Percentiles rank a stretch among this genome's conserved stretches.
phyloP scores from a whole-genome alignment of 2,329 filamentous ascomycete genomes.

The Endoconidiophora laricicola region DNA sequence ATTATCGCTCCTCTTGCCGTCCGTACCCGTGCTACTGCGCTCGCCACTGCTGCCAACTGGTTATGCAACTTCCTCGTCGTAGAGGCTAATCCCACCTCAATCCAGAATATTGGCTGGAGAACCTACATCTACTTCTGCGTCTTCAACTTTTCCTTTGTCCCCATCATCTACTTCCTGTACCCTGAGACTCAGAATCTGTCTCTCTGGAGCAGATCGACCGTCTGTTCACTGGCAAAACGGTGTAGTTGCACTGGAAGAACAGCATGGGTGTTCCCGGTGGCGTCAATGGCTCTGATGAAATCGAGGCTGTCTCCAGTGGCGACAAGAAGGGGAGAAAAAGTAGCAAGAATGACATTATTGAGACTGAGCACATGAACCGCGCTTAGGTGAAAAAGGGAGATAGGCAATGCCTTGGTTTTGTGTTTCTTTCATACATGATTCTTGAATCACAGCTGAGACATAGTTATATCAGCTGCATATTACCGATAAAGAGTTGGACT shows the following conservation, averaged over 20 bases:
- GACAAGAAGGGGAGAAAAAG: too few species aligned
- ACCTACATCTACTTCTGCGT: slow-evolving; percentile 24
- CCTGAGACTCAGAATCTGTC: slow-evolving; percentile 31
- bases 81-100: slow-evolving; percentile 38
- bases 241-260: slow-evolving; percentile 19
- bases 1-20: slow-evolving; percentile 20
- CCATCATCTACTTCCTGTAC: slow-evolving; percentile 31
- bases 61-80: slow-evolving; percentile 30
- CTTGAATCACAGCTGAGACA: too few species aligned
- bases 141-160: slow-evolving; percentile 24
- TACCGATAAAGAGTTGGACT: too few species aligned
- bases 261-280: slow-evolving; percentile 21
- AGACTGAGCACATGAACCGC: too few species aligned
- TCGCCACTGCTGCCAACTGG: slow-evolving; percentile 24
- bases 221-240: slow-evolving; percentile 21
- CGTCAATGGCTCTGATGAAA: not conserved
- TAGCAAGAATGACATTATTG: too few species aligned
- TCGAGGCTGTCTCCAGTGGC: too few species aligned
- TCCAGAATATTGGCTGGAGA: slow-evolving; percentile 22
- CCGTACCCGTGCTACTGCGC: slow-evolving; percentile 22
- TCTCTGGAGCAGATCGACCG: slow-evolving; percentile 32
- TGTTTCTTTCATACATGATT: too few species aligned
- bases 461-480: too few species aligned
- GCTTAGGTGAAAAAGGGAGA: too few species aligned
- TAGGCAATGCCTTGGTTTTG: too few species aligned